Evolutionary conservation across 2,329 filamentous ascomycete species (phyloP).

Genomic region (Hypoxylon sp.): DNA sequence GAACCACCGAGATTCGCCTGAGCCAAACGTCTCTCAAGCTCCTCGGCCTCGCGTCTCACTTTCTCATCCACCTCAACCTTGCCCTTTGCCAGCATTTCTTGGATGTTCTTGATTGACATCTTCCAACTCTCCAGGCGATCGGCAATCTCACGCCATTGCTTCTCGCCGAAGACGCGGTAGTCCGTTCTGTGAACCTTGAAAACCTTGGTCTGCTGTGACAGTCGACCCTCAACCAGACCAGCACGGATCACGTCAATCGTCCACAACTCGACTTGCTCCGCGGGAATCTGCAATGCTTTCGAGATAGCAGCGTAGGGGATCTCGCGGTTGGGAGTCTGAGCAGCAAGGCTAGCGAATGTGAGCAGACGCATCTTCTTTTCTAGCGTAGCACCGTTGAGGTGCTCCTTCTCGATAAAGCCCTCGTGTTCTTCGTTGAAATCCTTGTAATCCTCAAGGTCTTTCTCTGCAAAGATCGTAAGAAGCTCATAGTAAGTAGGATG

Average conservation of each 20-base stretch:
- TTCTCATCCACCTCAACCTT: constrained; percentile 83
- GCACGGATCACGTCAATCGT: constrained; percentile 98
- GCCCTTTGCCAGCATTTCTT: constrained; percentile 83
- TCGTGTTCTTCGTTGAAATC: constrained; percentile 94
- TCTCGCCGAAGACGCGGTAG: constrained; percentile 96
- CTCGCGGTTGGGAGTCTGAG: constrained; percentile 83
- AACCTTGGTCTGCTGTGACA: constrained; percentile 90
- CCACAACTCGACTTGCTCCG: constrained; percentile 95
- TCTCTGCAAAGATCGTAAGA: constrained; percentile 93
- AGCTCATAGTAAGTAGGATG: constrained; percentile 90
- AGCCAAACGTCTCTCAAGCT: constrained; percentile 74
- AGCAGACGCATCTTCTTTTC: constrained; percentile 97
- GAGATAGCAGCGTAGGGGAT: constrained; percentile 89
- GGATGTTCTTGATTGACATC: constrained; percentile 80
- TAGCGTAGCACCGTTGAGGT: constrained; percentile 77
- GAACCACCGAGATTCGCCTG: constrained; percentile 54
- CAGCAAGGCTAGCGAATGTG: constrained; percentile 90
- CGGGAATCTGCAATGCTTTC: constrained; percentile 83
- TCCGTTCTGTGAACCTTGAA: constrained; percentile 97
- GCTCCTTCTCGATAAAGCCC: constrained; percentile 82
- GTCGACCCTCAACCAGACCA: constrained; percentile 94
- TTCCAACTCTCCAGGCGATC: constrained; percentile 93
- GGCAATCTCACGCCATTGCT: constrained; percentile 97
- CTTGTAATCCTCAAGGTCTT: constrained; percentile 94
- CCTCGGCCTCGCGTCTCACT: constrained; percentile 81